Conservation (phyloP, 106 monocot species). For the Narthecium ossifragum region DNA sequence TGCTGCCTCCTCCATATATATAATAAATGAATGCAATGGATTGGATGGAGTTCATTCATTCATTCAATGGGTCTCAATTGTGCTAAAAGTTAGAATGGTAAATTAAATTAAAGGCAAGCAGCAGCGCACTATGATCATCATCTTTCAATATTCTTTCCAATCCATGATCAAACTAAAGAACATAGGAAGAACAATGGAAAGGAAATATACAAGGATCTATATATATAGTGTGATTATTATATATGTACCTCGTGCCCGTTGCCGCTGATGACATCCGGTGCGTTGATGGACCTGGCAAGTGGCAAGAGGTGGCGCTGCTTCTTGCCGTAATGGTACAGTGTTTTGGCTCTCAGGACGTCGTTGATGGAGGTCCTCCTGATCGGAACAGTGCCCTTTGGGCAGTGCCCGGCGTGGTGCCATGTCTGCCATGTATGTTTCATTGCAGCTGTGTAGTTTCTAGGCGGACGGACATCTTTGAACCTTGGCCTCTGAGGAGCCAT, state of each 20-base stretch:
- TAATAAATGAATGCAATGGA: no score
- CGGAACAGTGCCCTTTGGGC: constrained; percentile 71
- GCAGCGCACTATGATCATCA: no score
- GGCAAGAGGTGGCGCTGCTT: constrained; percentile 27
- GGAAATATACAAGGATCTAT: no score
- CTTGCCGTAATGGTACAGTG: constrained; percentile 74
- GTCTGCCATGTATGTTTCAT: constrained; percentile 53
- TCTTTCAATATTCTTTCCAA: no score
- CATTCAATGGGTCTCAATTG: no score
- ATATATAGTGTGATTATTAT: no score
- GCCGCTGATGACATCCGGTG: constrained; percentile 75
- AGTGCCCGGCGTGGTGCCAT: constrained; percentile 82
- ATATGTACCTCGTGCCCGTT: constrained; percentile 86
- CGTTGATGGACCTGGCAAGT: constrained; percentile 9
- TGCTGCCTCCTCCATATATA: constrained; percentile 20
- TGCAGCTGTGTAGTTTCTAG: constrained; percentile 26
- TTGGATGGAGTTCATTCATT: no score
- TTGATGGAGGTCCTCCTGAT: constrained; percentile 60
- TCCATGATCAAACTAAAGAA: no score
- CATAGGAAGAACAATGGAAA: no score
- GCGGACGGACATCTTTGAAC: constrained; percentile 10
- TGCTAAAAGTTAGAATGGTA: no score
- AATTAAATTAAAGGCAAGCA: no score
- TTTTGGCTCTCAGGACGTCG: constrained; percentile 78
- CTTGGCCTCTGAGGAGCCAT: constrained; percentile 34